A percentile compares a stretch with the other conserved stretches of the same genome.
phyloP scores from a whole-genome alignment of 108 stramenopile genomes.

The Cyclotella choctawhatcheeana region DNA sequence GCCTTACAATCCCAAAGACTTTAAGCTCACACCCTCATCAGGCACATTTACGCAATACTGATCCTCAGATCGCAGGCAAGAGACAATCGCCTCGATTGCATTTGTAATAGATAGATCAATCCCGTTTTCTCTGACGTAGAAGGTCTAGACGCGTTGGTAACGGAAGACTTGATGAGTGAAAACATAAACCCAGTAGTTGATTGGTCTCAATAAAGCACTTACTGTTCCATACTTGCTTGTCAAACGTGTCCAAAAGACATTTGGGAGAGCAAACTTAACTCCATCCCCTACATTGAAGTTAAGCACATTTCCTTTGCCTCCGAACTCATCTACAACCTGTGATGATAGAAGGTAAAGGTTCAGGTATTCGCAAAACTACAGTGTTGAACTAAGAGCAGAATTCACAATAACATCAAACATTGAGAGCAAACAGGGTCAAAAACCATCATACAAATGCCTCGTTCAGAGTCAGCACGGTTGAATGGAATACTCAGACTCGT shows the following conservation, averaged over 20 bases:
- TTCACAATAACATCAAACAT: too few relatives aligned
- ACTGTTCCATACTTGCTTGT: slow-evolving; percentile 79
- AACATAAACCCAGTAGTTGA: background rate
- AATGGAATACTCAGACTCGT: slow-evolving; percentile 13
- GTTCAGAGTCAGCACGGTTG: slow-evolving; percentile 15
- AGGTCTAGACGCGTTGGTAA: slow-evolving; percentile 41
- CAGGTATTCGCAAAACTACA: too few relatives aligned
- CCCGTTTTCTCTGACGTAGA: slow-evolving; percentile 86
- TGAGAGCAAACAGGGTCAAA: background rate
- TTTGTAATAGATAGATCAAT: slow-evolving; percentile 83
- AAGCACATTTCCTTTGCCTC: slow-evolving; percentile 82
- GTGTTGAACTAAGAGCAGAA: too few relatives aligned
- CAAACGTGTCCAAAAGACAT: slow-evolving; percentile 89
- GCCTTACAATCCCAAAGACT: slow-evolving; percentile 55
- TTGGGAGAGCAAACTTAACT: slow-evolving; percentile 83
- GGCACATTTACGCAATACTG: slow-evolving; percentile 81
- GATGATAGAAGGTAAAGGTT: background rate
- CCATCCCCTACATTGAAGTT: slow-evolving; percentile 92
- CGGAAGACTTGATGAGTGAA: background rate
- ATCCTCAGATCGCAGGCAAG: slow-evolving; percentile 83
- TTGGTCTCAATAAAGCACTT: slow-evolving; percentile 6
- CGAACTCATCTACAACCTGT: slow-evolving; percentile 83
- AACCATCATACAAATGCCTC: slow-evolving; percentile 28
- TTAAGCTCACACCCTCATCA: slow-evolving; percentile 74
- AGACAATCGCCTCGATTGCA: slow-evolving; percentile 82